These are phyloP conservation scores for Boletus sp. DNA, from an alignment of 768 basidiomycete species.

Conservation along the genomic window DNA sequence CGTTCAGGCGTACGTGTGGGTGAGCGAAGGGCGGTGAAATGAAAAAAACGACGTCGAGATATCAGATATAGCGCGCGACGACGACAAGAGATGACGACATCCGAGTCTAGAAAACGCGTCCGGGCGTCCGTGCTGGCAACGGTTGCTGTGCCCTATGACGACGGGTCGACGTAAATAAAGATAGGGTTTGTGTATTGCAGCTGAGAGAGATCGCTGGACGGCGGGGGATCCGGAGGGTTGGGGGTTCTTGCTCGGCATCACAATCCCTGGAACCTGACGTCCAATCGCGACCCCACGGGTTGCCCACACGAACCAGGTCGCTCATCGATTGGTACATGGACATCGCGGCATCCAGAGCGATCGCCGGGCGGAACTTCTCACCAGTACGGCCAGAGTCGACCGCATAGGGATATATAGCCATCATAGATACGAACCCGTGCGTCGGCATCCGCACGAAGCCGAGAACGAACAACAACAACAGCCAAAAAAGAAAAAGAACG, in stretches of 20 bases:
- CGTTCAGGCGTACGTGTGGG: background rate
- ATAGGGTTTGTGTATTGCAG: background rate
- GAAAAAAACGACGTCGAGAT: background rate
- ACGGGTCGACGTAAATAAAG: background rate
- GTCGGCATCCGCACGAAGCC: background rate
- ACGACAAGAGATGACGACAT: too few species aligned
- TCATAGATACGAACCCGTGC: constrained; percentile 12
- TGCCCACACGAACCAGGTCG: background rate
- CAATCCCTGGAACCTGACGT: background rate
- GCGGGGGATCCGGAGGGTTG: background rate
- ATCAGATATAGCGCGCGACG: background rate
- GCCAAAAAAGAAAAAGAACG: background rate
- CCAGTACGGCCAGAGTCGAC: constrained; percentile 3
- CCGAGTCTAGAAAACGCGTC: too few species aligned
- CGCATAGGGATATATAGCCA: constrained; percentile 9
- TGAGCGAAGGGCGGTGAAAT: background rate
- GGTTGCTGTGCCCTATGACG: background rate
- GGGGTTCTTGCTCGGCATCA: background rate
- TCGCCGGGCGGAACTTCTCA: constrained; percentile 9
- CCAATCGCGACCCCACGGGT: background rate
- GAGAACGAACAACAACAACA: too few species aligned
- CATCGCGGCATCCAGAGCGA: constrained; percentile 16
- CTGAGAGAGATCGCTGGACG: background rate
- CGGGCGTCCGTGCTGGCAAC: too few species aligned
- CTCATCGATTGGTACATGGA: background rate